phyloP scores from a whole-genome alignment of 495 filamentous ascomycete genomes.

The Hypoxylon fuscum region DNA sequence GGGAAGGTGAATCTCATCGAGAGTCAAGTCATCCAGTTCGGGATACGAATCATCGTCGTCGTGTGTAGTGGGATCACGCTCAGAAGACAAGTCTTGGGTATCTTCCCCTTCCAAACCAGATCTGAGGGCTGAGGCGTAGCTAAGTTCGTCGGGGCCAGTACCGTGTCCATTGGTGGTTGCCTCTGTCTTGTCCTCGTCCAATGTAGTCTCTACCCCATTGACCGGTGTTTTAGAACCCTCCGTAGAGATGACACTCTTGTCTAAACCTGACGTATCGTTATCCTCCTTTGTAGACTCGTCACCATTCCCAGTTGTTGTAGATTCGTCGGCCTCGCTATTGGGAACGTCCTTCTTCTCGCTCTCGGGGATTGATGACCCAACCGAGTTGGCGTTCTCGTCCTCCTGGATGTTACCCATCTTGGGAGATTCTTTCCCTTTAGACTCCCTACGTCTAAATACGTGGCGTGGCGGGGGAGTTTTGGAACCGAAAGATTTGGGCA shows the following conservation, averaged over 20 bases:
- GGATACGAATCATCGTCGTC: slow-evolving; percentile 47
- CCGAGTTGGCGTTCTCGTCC: no score
- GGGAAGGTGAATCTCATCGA: slow-evolving; percentile 35
- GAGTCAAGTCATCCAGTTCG: slow-evolving; percentile 41
- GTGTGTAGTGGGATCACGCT: slow-evolving; percentile 11
- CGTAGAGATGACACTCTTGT: slow-evolving; percentile 13
- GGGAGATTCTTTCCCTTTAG: background rate
- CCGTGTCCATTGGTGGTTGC: background rate
- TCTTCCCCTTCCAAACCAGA: slow-evolving; percentile 15
- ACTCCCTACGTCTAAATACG: slow-evolving; percentile 13
- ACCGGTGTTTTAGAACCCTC: slow-evolving; percentile 2
- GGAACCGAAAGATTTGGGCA: background rate
- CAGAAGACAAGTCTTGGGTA: slow-evolving; percentile 21
- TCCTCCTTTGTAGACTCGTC: slow-evolving; percentile 7
- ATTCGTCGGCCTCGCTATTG: slow-evolving; percentile 2
- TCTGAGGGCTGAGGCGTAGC: slow-evolving; percentile 36
- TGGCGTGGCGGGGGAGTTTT: slow-evolving; percentile 11
- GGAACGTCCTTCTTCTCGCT: background rate
- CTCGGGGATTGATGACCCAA: background rate
- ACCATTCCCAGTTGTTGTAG: background rate
- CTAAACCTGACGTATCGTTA: background rate
- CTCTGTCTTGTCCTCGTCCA: slow-evolving; percentile 2
- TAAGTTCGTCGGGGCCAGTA: background rate
- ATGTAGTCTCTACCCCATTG: slow-evolving; percentile 22
- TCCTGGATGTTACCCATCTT: slow-evolving; percentile 14